A percentile compares a stretch with the other conserved stretches of the same genome.
These are phyloP conservation scores for Naganishia randhawae DNA, from an alignment of 768 basidiomycete genomes.

Conservation along the genomic window DNA sequence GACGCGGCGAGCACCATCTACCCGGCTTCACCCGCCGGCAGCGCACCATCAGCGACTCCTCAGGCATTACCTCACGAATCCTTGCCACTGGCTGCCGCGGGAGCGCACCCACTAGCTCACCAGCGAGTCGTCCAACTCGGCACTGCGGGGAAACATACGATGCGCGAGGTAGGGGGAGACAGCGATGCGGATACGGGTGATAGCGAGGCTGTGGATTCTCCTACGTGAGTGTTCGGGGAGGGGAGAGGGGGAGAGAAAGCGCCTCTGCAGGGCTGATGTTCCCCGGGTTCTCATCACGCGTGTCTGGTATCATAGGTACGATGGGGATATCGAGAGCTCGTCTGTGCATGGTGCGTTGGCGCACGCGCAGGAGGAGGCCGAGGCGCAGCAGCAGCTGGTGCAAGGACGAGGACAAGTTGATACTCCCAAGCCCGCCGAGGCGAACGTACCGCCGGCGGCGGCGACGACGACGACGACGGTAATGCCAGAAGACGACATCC, in stretches of 20 bases:
- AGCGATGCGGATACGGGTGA: conserved; percentile 33
- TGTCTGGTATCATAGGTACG: conserved; percentile 41
- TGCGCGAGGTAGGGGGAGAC: neutral
- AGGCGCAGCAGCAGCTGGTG: conserved; percentile 33
- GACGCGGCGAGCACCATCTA: conserved; percentile 26
- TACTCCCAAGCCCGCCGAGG: neutral
- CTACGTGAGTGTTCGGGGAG: conserved; percentile 37
- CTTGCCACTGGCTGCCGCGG: neutral
- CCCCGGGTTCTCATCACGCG: too few species aligned
- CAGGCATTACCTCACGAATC: neutral
- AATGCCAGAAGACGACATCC: neutral
- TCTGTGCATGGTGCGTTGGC: conserved; percentile 17
- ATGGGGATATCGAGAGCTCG: conserved; percentile 49
- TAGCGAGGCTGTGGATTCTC: conserved; percentile 41
- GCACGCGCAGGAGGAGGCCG: conserved; percentile 1
- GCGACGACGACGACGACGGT: neutral
- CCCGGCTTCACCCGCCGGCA: neutral
- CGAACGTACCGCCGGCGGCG: neutral
- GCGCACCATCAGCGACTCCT: neutral
- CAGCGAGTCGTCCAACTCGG: neutral
- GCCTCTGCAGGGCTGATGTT: neutral
- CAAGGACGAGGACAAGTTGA: conserved; percentile 20
- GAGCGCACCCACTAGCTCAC: neutral
- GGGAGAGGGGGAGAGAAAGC: neutral
- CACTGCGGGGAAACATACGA: neutral